Evolutionary conservation across 345 rosid species (phyloP).

Genomic region (Syzygium grande): DNA sequence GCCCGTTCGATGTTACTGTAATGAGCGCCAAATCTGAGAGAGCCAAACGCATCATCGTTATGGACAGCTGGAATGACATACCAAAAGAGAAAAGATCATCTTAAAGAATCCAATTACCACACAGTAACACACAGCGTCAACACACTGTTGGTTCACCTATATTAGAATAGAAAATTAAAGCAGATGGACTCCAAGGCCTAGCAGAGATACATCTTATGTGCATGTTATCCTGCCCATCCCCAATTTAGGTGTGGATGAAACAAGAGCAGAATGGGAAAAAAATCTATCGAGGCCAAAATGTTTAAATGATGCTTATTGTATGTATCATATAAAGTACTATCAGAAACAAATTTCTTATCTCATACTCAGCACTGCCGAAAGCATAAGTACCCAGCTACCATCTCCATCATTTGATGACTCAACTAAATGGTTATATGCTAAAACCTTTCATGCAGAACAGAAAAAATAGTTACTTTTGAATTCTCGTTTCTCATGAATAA

Average conservation of each 20-base stretch:
- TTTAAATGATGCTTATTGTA: neutral
- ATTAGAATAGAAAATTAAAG: neutral
- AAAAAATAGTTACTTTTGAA: neutral
- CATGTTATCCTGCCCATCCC: neutral
- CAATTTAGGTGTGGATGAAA: neutral
- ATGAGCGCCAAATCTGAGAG: neutral
- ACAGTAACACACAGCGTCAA: neutral
- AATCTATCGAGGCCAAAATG: neutral
- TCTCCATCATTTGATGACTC: neutral
- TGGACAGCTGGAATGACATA: neutral
- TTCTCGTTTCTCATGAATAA: neutral
- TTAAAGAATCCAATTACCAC: neutral
- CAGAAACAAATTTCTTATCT: neutral
- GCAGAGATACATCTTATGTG: neutral
- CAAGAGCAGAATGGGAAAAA: neutral
- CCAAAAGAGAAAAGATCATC: neutral
- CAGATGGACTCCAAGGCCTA: neutral
- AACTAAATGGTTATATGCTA: neutral
- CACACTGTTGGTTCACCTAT: neutral
- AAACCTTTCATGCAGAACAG: neutral
- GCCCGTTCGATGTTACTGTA: neutral
- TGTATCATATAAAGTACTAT: neutral
- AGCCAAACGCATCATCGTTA: neutral
- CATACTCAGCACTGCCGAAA: neutral
- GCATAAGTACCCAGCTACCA: neutral